Evolutionary conservation across 2,329 filamentous ascomycete genomes (phyloP).

Genomic region (Cadophora malorum): DNA sequence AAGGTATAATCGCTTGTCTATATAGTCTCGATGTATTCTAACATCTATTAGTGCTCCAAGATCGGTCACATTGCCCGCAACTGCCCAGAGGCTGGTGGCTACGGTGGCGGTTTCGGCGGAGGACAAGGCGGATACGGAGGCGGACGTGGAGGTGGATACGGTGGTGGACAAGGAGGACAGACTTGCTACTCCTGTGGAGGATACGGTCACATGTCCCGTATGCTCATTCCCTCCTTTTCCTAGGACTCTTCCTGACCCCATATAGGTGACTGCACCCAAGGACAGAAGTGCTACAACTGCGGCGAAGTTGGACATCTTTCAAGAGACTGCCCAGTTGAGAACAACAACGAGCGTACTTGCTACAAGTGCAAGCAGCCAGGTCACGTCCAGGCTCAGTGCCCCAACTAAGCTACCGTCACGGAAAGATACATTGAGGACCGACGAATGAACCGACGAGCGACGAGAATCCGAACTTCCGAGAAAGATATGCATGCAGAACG

Average conservation of each 20-base stretch:
- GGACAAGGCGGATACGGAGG: conserved; percentile 48
- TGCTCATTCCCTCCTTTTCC: conserved; percentile 44
- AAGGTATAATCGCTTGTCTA: conserved; percentile 54
- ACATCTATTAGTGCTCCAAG: conserved; percentile 77
- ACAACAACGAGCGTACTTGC: conserved; percentile 91
- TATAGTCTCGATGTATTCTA: conserved; percentile 7
- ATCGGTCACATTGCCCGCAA: conserved; percentile 95
- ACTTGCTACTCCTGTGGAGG: conserved; percentile 99
- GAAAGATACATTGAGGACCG: conserved; percentile 38
- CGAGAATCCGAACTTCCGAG: conserved; percentile 39
- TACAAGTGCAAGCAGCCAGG: conserved; percentile 85
- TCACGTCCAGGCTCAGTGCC: conserved; percentile 85
- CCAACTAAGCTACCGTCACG: conserved; percentile 64
- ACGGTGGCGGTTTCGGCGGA: conserved; percentile 51
- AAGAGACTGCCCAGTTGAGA: conserved; percentile 94
- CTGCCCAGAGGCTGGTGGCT: conserved; percentile 72
- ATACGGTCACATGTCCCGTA: conserved; percentile 93
- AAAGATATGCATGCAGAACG: conserved; percentile 39
- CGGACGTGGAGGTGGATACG: conserved; percentile 46
- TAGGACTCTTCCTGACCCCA: conserved; percentile 20
- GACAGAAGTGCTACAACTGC: conserved; percentile 99
- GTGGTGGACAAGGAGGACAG: conserved; percentile 67
- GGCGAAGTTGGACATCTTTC: conserved; percentile 79
- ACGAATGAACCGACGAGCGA: conserved; percentile 29
- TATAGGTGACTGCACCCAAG: conserved; percentile 91